These are phyloP conservation scores for Coleophoma eucalyptorum DNA, from an alignment of 2,329 filamentous ascomycete species.

Conservation along the genomic window DNA sequence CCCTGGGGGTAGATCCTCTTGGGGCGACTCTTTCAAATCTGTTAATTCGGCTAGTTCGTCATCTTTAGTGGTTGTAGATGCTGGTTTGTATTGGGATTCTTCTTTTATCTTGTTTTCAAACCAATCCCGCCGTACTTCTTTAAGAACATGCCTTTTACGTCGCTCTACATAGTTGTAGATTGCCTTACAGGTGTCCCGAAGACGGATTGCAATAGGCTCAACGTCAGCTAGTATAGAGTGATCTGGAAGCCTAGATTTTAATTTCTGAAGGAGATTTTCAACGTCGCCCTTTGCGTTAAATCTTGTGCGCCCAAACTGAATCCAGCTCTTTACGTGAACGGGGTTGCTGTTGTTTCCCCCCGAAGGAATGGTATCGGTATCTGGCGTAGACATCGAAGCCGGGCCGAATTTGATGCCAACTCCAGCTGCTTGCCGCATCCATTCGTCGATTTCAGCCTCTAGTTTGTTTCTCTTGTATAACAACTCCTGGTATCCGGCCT, in stretches of 20 bases:
- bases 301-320: no score
- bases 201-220: neutral
- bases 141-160: neutral
- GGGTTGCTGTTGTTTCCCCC: no score
- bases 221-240: neutral
- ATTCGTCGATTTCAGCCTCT: neutral
- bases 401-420: no score
- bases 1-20: no score
- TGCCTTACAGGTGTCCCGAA: neutral
- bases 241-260: neutral
- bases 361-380: neutral
- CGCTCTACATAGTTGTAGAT: neutral
- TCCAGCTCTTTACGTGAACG: no score
- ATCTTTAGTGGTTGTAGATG: neutral
- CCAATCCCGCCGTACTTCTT: neutral
- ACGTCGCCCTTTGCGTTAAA: neutral
- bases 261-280: neutral
- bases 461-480: neutral
- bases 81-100: neutral
- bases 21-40: neutral
- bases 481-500: neutral
- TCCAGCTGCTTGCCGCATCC: no score
- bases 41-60: neutral
- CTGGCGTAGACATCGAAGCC: no score
- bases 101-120: neutral